phyloP scores from a whole-genome alignment of 345 rosid species.

The Firmiana major region DNA sequence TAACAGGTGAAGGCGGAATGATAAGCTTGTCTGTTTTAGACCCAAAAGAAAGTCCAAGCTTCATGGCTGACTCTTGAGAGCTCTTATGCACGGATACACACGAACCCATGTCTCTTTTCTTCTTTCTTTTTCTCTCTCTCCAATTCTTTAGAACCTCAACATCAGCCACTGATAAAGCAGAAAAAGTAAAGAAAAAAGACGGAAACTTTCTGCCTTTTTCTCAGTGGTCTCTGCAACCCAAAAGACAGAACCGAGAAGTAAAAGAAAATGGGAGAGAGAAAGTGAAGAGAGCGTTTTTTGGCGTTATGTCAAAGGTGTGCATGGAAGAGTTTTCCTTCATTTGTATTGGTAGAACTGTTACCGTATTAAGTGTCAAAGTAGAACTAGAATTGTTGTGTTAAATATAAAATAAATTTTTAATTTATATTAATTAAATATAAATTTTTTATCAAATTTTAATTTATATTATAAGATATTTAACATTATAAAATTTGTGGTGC shows the following conservation, averaged over 20 bases:
- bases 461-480: too few species aligned
- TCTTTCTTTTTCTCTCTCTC: not conserved
- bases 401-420: too few species aligned
- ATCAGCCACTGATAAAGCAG: not conserved
- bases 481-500: too few species aligned
- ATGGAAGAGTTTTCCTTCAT: too few species aligned
- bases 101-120: constrained; percentile 39
- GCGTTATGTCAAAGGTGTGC: constrained; percentile 20
- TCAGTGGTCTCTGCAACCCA: not conserved
- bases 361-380: too few species aligned
- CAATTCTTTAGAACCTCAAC: constrained; percentile 2
- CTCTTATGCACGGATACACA: constrained; percentile 39
- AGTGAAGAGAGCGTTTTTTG: constrained; percentile 6
- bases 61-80: constrained; percentile 31
- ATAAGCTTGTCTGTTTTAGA: constrained; percentile 28
- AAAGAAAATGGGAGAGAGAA: constrained; percentile 1
- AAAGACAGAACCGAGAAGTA: not conserved
- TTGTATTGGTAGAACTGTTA: too few species aligned
- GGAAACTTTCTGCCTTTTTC: not conserved
- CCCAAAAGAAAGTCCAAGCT: constrained; percentile 28
- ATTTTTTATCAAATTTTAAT: too few species aligned
- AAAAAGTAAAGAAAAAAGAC: not conserved
- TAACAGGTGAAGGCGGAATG: constrained; percentile 39
- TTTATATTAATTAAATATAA: too few species aligned
- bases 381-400: too few species aligned